A percentile compares a stretch with the other conserved stretches of the same genome.
These are phyloP conservation scores for Chaetomidium leptoderma DNA, from an alignment of 495 filamentous ascomycete genomes.

Conservation along the genomic window DNA sequence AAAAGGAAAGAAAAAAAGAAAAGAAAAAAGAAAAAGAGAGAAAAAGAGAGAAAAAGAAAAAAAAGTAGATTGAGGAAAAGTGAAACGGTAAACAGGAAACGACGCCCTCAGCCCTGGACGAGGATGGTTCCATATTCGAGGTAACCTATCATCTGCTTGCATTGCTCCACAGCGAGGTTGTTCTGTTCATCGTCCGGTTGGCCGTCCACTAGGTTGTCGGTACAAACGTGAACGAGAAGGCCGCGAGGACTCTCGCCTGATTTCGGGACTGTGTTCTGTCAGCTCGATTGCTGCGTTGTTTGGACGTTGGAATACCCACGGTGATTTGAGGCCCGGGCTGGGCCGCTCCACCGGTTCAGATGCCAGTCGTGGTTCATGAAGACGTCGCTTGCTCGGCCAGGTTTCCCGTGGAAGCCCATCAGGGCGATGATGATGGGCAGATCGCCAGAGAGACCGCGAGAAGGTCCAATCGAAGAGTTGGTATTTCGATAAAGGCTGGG, in stretches of 20 bases:
- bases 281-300: neutral
- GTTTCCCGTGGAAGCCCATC: conserved; percentile 28
- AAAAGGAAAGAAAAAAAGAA: no score
- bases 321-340: conserved; percentile 6
- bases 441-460: conserved; percentile 29
- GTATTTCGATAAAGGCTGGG: conserved; percentile 27
- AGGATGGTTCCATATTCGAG: conserved; percentile 15
- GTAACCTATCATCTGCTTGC: neutral
- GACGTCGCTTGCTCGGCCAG: conserved; percentile 13
- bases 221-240: conserved; percentile 26
- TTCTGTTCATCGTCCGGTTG: neutral
- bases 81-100: no score
- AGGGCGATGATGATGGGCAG: conserved; percentile 29
- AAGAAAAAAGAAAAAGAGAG: no score
- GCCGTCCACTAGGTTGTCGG: conserved; percentile 18
- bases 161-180: neutral
- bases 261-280: conserved; percentile 8
- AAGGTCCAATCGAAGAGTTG: neutral
- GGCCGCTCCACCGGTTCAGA: conserved; percentile 15
- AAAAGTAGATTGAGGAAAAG: no score
- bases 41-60: neutral
- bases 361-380: conserved; percentile 25
- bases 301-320: conserved; percentile 19
- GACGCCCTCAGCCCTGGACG: conserved; percentile 11
- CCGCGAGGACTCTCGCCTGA: conserved; percentile 21